These are phyloP conservation scores for Parachaetomium inaequale DNA, from an alignment of 495 filamentous ascomycete species.

Conservation along the genomic window DNA sequence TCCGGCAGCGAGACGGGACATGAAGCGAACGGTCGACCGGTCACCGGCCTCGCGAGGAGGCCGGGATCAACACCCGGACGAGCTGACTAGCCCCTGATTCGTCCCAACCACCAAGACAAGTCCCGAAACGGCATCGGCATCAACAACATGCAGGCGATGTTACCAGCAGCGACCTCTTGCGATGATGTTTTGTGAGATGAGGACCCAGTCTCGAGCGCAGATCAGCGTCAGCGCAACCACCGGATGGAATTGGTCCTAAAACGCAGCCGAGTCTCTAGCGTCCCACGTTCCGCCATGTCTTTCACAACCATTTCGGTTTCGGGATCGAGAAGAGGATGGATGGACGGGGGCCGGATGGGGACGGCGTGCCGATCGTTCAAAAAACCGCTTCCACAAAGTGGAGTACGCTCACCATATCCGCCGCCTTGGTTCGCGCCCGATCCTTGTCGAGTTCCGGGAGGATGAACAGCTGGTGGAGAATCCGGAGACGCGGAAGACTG, in stretches of 20 bases:
- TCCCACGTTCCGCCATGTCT: not conserved
- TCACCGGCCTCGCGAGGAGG: not conserved
- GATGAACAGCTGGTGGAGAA: not conserved
- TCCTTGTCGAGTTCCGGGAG: too few species aligned
- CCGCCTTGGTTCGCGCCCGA: too few species aligned
- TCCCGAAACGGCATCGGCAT: conserved; percentile 1
- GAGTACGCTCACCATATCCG: too few species aligned
- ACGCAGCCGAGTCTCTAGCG: not conserved
- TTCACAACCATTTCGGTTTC: not conserved
- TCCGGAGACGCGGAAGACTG: not conserved
- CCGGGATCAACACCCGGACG: not conserved
- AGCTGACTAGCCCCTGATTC: not conserved
- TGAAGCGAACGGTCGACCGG: not conserved
- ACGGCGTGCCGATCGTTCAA: too few species aligned
- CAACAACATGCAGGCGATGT: not conserved
- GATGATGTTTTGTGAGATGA: not conserved
- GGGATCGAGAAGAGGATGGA: not conserved
- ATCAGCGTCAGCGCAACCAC: not conserved
- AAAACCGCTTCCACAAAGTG: too few species aligned
- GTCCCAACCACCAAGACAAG: not conserved
- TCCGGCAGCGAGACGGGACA: not conserved
- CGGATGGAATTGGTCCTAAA: not conserved
- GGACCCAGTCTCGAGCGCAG: not conserved
- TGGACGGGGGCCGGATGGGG: too few species aligned
- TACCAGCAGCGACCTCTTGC: not conserved